phyloP scores from a whole-genome alignment of 805 yeast genomes.

The Ogataea minuta region DNA sequence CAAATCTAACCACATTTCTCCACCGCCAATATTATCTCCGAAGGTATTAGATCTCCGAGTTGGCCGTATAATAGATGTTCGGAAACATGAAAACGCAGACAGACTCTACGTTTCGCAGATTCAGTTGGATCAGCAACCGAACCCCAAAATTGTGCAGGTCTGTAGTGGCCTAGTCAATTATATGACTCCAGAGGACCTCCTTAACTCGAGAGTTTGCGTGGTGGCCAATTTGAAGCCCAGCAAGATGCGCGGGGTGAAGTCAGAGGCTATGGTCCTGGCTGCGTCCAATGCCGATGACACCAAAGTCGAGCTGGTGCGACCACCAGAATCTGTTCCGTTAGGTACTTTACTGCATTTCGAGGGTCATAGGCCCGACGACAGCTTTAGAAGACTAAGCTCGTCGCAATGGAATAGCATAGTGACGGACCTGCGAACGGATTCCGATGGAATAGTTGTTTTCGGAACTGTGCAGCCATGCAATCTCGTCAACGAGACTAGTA shows the following conservation, averaged over 20 bases:
- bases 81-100: constrained; percentile 56
- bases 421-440: constrained; percentile 32
- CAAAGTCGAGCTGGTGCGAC: constrained; percentile 45
- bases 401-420: constrained; percentile 38
- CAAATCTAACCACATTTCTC: no score
- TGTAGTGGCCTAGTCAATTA: constrained; percentile 58
- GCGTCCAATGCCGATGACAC: constrained; percentile 34
- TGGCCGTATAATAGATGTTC: constrained; percentile 47
- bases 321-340: constrained; percentile 38
- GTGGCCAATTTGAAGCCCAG: constrained; percentile 58
- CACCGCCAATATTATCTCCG: constrained; percentile 16
- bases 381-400: constrained; percentile 32
- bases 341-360: constrained; percentile 44
- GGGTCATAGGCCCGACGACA: constrained; percentile 19
- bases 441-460: constrained; percentile 33
- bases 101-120: constrained; percentile 56
- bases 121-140: constrained; percentile 24
- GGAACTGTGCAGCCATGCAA: constrained; percentile 5
- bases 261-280: constrained; percentile 70
- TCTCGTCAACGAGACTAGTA: constrained; percentile 9
- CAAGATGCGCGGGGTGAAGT: constrained; percentile 59
- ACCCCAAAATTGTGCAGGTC: constrained; percentile 36
- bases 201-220: constrained; percentile 45
- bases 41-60: constrained; percentile 35
- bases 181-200: constrained; percentile 39